Evolutionary conservation across 2,329 filamentous ascomycete species (phyloP), one percentile per base, ranked within the genome.

Genomic region (Epichloe baconii): DNA sequence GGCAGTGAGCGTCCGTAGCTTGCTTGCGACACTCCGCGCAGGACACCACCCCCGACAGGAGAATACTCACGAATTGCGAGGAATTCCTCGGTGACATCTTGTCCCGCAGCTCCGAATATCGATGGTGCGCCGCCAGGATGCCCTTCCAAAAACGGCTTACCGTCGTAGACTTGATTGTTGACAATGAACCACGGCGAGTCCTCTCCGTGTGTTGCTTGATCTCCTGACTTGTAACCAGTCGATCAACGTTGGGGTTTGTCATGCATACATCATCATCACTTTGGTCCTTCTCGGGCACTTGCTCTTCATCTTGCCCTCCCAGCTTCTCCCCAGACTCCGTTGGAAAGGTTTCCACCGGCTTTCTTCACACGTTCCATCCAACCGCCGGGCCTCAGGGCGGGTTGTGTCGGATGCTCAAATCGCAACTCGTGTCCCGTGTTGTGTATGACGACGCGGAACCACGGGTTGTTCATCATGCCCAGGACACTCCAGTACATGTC

Each of bases 381-480:
- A 0, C 90, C 90, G 14, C 86, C 86, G 0, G 85, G 76, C 56
- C 83, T 82, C 38, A 88, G 66, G 0, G 83, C 82, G 6, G 89
- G 87, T 56, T 89, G 85, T 3, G 88, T 94, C 0, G 90, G 90
- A 59, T 96, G 90, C 64, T 95, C 89, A 58, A 96, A 96, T 5
- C 79, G 75, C 42, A 95, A 68, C 7, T 62, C 67, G 43, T 61
- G 53, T 0, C 73, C 74, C 53, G 90, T 82, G 51, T 82, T 82
- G 49, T 80, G 78, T 50, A 96, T 85, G 2, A 82, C 79, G 1
- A 96, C 78, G 5, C 90, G 77, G 65, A 85, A 96, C 90, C 90
- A 96, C 0, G 88, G 86, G 59, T 95, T 95, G 68, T 95, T 95
- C 90, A 96, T 95, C 90, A 96, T 96, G 0, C 90, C 89, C 40